Base-by-base conservation (phyloP, 2,329 filamentous ascomycete species). In the Pleoardoris graminearum region DNA sequence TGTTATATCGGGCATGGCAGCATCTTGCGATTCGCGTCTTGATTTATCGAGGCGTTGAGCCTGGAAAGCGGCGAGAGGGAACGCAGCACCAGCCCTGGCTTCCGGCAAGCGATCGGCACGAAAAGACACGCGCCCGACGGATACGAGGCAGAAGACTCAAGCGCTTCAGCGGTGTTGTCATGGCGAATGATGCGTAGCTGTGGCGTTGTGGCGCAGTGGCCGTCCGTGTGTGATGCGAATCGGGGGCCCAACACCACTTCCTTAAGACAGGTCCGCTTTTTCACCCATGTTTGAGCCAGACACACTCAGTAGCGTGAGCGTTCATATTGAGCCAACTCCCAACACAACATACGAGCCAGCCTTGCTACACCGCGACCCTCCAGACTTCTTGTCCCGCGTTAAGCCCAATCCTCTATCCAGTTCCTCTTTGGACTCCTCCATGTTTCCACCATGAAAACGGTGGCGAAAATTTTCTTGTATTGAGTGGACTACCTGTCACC, bases 1-100 rank as follows among this genome's bases (percentile, higher is more conserved):
- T 2, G 65, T 66, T 54, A 72, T 63, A 53, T 67, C 66, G 19
- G 68, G 61, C 68, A 71, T 71, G 37, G 61, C 61, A 63, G 57
- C 47, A 49, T 57, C 33, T 47, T 37, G 47, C 25, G 27, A 21
- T 25, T 43, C 32, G 42, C 49, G 5, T 27, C 38, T 25, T 33
- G 12, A 10, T 30, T 16, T 48, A 16, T 27, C 21, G 21, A 16
- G 10, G 5, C 17, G 14, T 12, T 17, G 43, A 44, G 46, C 38
- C 21, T 39, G 45, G 29, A 33, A 48, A 49, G 33, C 35, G 50
- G 32, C 19, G 29, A n/a, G n/a, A 29, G 36, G 45, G 12, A 17
- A 21, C 30, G 12, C 11, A 22, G 17, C 27, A 30, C 11, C 29
- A 21, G 16, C 41, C 41, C 39, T 14, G 27, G 14, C 7, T 33